A percentile compares a stretch with the other conserved stretches of the same genome.
phyloP scores from a whole-genome alignment of 2,329 filamentous ascomycete genomes.

The Graphiopsis chlorocephala region DNA sequence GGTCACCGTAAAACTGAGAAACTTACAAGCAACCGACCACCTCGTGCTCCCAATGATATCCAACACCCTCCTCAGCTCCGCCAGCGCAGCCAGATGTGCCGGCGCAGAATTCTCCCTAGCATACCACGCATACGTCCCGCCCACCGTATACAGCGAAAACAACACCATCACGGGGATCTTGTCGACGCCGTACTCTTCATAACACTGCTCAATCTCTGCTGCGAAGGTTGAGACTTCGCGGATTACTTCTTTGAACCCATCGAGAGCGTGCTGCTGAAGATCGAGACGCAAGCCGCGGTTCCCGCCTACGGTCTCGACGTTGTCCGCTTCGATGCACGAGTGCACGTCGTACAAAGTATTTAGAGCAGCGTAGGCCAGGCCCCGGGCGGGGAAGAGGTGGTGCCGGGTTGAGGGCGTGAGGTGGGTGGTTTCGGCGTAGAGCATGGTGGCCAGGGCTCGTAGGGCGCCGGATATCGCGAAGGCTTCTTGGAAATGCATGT shows the following conservation, averaged over 20 bases:
- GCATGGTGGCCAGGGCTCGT: slow-evolving; percentile 16
- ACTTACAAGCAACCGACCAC: slow-evolving; percentile 10
- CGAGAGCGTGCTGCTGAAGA: slow-evolving; percentile 21
- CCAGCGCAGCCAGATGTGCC: slow-evolving; percentile 14
- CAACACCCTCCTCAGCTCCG: slow-evolving; percentile 13
- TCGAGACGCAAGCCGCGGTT: slow-evolving; percentile 3
- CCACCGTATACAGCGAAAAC: slow-evolving; percentile 19
- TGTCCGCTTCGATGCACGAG: slow-evolving; percentile 22
- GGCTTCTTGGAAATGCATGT: slow-evolving; percentile 24
- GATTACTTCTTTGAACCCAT: slow-evolving; percentile 18
- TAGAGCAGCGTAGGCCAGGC: slow-evolving; percentile 19
- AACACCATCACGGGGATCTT: slow-evolving; percentile 19
- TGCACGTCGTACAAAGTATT: slow-evolving; percentile 23
- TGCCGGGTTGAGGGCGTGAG: too few species aligned
- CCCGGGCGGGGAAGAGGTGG: slow-evolving; percentile 19
- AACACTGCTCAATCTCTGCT: slow-evolving; percentile 15
- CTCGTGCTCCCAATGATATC: background rate
- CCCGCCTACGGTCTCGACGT: slow-evolving; percentile 14
- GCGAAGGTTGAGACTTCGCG: slow-evolving; percentile 16
- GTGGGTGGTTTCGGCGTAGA: slow-evolving; percentile 15
- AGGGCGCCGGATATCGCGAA: slow-evolving; percentile 19
- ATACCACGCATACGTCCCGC: slow-evolving; percentile 22
- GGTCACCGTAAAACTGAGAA: background rate
- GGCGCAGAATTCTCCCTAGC: slow-evolving; percentile 19
- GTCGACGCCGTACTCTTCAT: background rate